Evolutionary conservation across 108 stramenopile species (phyloP).

Genomic region (Nitzschia putrida): DNA sequence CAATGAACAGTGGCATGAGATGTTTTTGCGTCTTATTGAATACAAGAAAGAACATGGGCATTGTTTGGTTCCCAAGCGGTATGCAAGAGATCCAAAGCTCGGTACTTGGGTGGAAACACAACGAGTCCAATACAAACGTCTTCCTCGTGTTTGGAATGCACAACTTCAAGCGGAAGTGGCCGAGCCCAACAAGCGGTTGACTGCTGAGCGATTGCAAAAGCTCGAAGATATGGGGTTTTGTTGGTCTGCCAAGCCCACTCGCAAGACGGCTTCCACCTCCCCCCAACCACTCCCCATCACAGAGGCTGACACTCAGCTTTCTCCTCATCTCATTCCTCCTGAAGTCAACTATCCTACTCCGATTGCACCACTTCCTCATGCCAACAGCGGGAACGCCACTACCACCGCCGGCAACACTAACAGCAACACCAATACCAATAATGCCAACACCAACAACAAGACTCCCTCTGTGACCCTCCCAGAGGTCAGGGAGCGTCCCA

Average conservation of each 20-base stretch:
- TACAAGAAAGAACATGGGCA: conserved; percentile 44
- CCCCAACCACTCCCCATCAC: neutral
- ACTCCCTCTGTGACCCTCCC: neutral
- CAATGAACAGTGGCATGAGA: conserved; percentile 42
- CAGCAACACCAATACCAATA: neutral
- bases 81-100: conserved; percentile 37
- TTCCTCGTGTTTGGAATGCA: conserved; percentile 28
- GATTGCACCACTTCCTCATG: neutral
- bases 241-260: conserved; percentile 48
- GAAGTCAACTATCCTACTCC: neutral
- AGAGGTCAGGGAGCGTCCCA: neutral
- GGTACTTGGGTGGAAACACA: conserved; percentile 44
- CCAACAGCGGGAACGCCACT: neutral
- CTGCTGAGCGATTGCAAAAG: conserved; percentile 52
- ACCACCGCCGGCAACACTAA: neutral
- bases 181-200: conserved; percentile 49
- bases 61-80: conserved; percentile 50
- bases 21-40: conserved; percentile 31
- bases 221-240: conserved; percentile 56
- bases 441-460: neutral
- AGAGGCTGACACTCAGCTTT: neutral
- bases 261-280: conserved; percentile 18
- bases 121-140: conserved; percentile 50
- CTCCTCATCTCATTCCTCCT: neutral
- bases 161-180: conserved; percentile 22